These are phyloP conservation scores for Cladophialophora immunda DNA, from an alignment of 2,329 filamentous ascomycete species.

Conservation along the genomic window DNA sequence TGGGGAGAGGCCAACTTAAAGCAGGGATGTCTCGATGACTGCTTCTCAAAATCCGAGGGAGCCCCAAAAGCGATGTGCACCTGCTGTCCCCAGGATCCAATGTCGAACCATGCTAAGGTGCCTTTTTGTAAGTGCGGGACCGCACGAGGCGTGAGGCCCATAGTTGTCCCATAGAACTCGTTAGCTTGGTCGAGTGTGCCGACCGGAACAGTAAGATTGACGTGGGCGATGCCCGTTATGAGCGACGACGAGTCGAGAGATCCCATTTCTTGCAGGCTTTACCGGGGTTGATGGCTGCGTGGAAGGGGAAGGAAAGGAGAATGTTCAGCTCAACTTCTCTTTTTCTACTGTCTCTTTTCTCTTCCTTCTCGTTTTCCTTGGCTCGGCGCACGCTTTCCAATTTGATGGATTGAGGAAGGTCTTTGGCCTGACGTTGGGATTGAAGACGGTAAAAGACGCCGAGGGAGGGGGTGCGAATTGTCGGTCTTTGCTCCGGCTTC, in stretches of 20 bases:
- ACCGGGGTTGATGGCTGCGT: neutral
- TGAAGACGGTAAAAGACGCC: neutral
- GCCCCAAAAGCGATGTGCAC: constrained; percentile 64
- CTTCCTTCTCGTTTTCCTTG: neutral
- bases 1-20: constrained; percentile 62
- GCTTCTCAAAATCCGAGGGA: constrained; percentile 63
- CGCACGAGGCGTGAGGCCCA: constrained; percentile 62
- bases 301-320: neutral
- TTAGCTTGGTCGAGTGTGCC: constrained; percentile 62
- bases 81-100: constrained; percentile 41
- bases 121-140: constrained; percentile 63
- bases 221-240: constrained; percentile 65
- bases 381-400: neutral
- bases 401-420: neutral
- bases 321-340: neutral
- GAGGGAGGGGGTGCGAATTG: neutral
- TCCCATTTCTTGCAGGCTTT: constrained; percentile 19
- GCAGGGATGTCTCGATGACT: constrained; percentile 66
- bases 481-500: neutral
- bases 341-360: neutral
- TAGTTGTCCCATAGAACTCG: constrained; percentile 64
- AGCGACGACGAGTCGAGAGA: constrained; percentile 38
- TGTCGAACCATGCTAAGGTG: constrained; percentile 62
- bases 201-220: constrained; percentile 66
- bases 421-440: neutral